Evolutionary conservation across 768 basidiomycete species (phyloP), one percentile per base, ranked within the genome.

Genomic region (Trametes coccinea): DNA sequence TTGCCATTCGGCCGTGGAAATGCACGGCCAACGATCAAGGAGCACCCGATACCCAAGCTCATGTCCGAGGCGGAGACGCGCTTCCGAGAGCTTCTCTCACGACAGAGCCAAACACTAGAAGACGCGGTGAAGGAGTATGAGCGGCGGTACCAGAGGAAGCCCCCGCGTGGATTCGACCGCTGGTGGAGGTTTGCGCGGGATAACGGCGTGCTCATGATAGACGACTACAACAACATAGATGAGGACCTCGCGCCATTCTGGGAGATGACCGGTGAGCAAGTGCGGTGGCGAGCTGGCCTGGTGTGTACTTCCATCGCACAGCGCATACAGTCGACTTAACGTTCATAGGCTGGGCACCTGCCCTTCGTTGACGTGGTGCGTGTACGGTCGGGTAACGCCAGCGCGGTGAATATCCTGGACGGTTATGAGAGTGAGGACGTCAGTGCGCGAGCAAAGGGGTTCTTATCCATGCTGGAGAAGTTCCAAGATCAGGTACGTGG

Each of bases 361-460:
- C 93, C 95, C 2, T 92, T 88, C 4, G 88, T 97, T 3, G 90
- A 95, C 72, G 72, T 96, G 34, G 88, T 98, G n/a, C 82, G 90
- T n/a, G 77, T 98, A 44, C 74, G 83, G 47, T 73, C 81, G 30
- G 94, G 95, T 1, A 73, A 79, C 10, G 82, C 84, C 1, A 77
- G 77, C 17, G 82, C 86, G 0, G 77, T 90, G 60, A 82, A 85
- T 37, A 75, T 90, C 48, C 80, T 82, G 59, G 66, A 67, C 0
- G 86, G 83, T 27, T 84, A 82, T 66, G 79, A 82, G 34, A 89
- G 86, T 67, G 74, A 78, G 2, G 92, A 92, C 69, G 86, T 85
- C 43, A 88, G 90, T 55, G 89, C 87, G 5, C 82, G 95, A 54
- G 90, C 94, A 0, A 79, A 80, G 47, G 92, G 91, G 7, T 92